Evolutionary conservation across 2,329 filamentous ascomycete species (phyloP).

Genomic region (Aspergillus fumigatiaffinis): DNA sequence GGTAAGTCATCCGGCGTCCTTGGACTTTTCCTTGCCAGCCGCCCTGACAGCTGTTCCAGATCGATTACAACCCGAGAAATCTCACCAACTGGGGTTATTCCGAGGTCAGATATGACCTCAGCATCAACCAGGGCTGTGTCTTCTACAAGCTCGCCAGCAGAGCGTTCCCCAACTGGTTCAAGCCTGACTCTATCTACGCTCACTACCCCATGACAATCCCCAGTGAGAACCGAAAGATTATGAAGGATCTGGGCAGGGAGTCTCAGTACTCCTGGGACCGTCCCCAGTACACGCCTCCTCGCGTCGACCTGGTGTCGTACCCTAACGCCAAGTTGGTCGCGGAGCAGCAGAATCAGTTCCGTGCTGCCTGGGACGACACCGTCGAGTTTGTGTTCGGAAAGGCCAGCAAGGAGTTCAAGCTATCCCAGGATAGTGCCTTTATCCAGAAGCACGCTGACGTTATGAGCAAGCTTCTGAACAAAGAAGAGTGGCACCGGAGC

Average conservation of each 20-base stretch:
- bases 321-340: slow-evolving; percentile 60
- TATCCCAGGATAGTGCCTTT: slow-evolving; percentile 49
- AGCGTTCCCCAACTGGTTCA: slow-evolving; percentile 77
- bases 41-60: slow-evolving; percentile 12
- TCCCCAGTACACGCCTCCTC: slow-evolving; percentile 50
- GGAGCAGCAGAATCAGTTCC: slow-evolving; percentile 59
- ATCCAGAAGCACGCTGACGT: slow-evolving; percentile 51
- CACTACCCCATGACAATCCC: slow-evolving; percentile 72
- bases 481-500: slow-evolving; percentile 58
- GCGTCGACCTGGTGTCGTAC: slow-evolving; percentile 59
- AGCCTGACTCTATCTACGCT: slow-evolving; percentile 72
- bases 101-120: slow-evolving; percentile 68
- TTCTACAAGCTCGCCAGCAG: slow-evolving; percentile 80
- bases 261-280: slow-evolving; percentile 66
- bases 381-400: slow-evolving; percentile 62
- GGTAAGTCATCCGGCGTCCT: slow-evolving; percentile 9
- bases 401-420: slow-evolving; percentile 54
- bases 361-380: slow-evolving; percentile 60
- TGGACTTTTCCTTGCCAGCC: slow-evolving; percentile 20
- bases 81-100: slow-evolving; percentile 83
- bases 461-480: slow-evolving; percentile 57
- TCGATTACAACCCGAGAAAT: slow-evolving; percentile 69
- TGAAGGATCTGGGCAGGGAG: slow-evolving; percentile 63
- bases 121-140: slow-evolving; percentile 74
- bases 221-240: slow-evolving; percentile 66